These are phyloP conservation scores for Cairneyella variabilis DNA, from an alignment of 495 filamentous ascomycete species.

Conservation along the genomic window DNA sequence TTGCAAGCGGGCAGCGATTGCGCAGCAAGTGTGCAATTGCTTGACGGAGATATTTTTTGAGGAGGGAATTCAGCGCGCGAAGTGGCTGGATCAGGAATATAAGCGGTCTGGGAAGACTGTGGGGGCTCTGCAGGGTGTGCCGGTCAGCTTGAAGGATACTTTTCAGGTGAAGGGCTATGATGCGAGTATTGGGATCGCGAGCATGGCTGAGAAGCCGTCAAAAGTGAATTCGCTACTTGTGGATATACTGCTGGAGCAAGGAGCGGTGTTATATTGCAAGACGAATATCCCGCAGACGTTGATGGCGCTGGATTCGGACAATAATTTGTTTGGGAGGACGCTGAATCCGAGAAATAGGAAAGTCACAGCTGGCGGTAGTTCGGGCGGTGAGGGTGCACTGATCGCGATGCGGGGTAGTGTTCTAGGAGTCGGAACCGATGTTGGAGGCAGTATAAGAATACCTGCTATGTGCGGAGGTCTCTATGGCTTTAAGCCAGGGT, in stretches of 20 bases:
- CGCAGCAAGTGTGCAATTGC: constrained; percentile 62
- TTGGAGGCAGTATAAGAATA: constrained; percentile 64
- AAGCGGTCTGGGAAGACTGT: constrained; percentile 41
- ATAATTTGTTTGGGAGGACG: constrained; percentile 63
- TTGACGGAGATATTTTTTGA: constrained; percentile 65
- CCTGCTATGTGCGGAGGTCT: constrained; percentile 57
- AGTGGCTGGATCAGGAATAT: constrained; percentile 48
- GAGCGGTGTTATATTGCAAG: constrained; percentile 60
- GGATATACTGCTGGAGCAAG: constrained; percentile 37
- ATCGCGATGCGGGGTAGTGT: constrained; percentile 38
- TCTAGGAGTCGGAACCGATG: constrained; percentile 58
- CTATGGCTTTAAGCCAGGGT: constrained; percentile 56
- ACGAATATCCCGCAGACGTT: constrained; percentile 59
- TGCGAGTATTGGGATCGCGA: constrained; percentile 55
- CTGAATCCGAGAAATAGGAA: constrained; percentile 58
- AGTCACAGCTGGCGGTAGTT: constrained; percentile 60
- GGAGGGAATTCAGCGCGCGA: constrained; percentile 54
- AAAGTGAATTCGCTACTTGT: constrained; percentile 45
- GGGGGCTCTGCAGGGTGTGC: constrained; percentile 66
- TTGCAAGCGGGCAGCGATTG: constrained; percentile 51
- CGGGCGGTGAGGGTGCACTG: constrained; percentile 55
- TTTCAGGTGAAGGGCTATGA: constrained; percentile 59
- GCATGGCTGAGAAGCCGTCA: constrained; percentile 47
- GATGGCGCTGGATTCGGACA: constrained; percentile 51
- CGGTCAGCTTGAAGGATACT: constrained; percentile 62